Evolutionary conservation across 202 grass and related monocot genomes (phyloP), one percentile per base, ranked within the genome.

Genomic region (Brachypodium distachyon): DNA sequence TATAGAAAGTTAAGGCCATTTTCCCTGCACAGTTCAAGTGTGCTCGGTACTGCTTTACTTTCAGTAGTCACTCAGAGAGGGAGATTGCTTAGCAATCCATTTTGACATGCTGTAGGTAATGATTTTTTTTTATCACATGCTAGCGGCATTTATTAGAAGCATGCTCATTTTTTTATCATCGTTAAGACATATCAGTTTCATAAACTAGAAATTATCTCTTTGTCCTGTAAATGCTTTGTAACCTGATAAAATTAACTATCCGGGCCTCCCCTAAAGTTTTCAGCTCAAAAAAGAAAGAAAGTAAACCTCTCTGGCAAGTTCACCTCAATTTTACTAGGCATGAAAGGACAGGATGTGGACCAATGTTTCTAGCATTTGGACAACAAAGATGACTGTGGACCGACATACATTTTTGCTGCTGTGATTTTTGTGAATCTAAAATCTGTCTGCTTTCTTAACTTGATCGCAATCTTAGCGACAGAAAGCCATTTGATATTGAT

Each of bases 1-100:
- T 77, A 25, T 42, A 99, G 89, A 92, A 78, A 92, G 87, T 95
- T 64, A 95, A 92, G 21, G 96, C 91, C 31, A 90, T 98, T 82
- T 98, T 98, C 73, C 96, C 89, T 49, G 87, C 85, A 61, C 78
- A 87, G 2, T 98, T 98, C 75, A 87, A 93, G 39, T 95, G 86
- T 72, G 73, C 89, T 63, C 95, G 91, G 96, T 95, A 90, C 40
- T 70, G 39, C 12, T 42, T 60, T 36, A 49, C 48, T 27, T 74
- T 19, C 27, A 71, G n/a, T 52, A 53, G 31, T 75, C 32, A 42
- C 34, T 17, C 58, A 39, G 4, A 59, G 52, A 43, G 42, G 14
- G 19, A 57, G 57, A n/a, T 78, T 57, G 6, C 33, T 28, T 83
- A 68, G 2, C 4, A 9, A 77, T 69, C 6, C 47, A 3, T 14